Conservation (phyloP, 2,329 filamentous ascomycete genomes). For the Leptographium radiaticola region DNA sequence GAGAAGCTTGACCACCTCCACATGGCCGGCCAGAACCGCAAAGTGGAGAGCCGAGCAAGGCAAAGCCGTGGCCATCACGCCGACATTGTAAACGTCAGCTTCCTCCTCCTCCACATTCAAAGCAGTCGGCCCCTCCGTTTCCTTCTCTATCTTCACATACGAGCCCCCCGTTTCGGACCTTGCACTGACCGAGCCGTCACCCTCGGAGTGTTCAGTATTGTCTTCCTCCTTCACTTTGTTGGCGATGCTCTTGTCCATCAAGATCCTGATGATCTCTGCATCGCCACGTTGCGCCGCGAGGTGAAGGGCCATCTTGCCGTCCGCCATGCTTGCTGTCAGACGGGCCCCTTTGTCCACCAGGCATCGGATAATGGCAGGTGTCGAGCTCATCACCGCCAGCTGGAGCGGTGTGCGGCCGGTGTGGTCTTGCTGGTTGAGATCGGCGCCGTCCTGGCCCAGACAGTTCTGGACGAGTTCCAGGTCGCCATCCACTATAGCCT, state of each 20-base stretch:
- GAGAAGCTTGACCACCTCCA: conserved; percentile 54
- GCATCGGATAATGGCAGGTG: conserved; percentile 54
- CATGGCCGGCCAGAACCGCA: conserved; percentile 62
- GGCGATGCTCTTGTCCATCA: conserved; percentile 60
- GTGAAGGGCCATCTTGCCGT: conserved; percentile 74
- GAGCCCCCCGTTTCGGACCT: conserved; percentile 14
- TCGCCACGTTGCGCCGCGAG: conserved; percentile 61
- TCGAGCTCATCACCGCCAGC: conserved; percentile 56
- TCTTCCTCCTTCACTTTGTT: conserved; percentile 59
- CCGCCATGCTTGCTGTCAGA: conserved; percentile 60
- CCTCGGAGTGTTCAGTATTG: conserved; percentile 29
- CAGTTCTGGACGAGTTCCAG: conserved; percentile 58
- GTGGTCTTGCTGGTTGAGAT: conserved; percentile 63
- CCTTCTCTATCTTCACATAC: conserved; percentile 18
- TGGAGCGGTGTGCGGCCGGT: conserved; percentile 71
- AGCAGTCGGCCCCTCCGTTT: conserved; percentile 22
- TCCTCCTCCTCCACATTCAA: conserved; percentile 49
- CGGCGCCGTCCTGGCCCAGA: conserved; percentile 51
- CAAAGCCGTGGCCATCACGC: conserved; percentile 68
- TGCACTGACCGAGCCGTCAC: background rate
- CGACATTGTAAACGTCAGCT: conserved; percentile 68
- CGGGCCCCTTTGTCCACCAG: conserved; percentile 62
- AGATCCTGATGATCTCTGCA: conserved; percentile 53
- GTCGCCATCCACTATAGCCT: conserved; percentile 67
- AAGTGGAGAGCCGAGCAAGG: conserved; percentile 64